Evolutionary conservation across 192 early-diverging fungal genomes (phyloP), one percentile per base, ranked within the genome.

Genomic region (Backusella australiensis): DNA sequence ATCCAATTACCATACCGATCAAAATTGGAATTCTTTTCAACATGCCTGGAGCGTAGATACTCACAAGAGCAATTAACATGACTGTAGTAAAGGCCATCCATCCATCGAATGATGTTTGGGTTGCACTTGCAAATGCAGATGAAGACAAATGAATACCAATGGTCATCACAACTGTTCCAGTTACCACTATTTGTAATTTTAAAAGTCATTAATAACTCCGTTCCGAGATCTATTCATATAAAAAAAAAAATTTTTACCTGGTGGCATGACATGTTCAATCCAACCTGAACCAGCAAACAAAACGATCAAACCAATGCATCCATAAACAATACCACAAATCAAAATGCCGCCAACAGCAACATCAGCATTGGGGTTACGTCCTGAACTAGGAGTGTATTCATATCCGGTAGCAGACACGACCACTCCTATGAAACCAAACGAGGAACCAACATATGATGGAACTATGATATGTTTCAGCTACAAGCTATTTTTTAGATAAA

Each of bases 391-490:
- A 1, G 49, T 34, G 69, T 83, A 85, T 5, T 71, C 76, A 52
- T 81, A 89, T 2, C 85, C 85, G 2, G 88, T 88, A 39, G 83
- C 81, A 14, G 85, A 79, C n/a, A 56, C 69, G 23, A 89, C 86
- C 17, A 84, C 81, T 21, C 86, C 82, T 56, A 90, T 78, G 71
- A 90, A 90, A 19, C 87, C 86, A 63, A 86, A 86, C 6, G 84
- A 86, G 11, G 87, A 89, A 21, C 89, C 89, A 69, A 90, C 81
- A 67, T 87, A 90, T 3, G 87, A 82, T 11, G 89, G 89, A 14
- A 90, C 85, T 76, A 32, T 34, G 7, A 26, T 19, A 42, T 42
- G 17, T 11, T 39, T 29, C 23, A 71, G 29, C 29, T 26, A n/a
- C n/a, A 9, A 44, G 12, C 6, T 17, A 49, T 29, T 34, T 32